Percentiles rank a stretch among this genome's conserved stretches.
These are phyloP conservation scores for Margaritispora aquatica DNA, from an alignment of 495 filamentous ascomycete genomes.

Conservation along the genomic window DNA sequence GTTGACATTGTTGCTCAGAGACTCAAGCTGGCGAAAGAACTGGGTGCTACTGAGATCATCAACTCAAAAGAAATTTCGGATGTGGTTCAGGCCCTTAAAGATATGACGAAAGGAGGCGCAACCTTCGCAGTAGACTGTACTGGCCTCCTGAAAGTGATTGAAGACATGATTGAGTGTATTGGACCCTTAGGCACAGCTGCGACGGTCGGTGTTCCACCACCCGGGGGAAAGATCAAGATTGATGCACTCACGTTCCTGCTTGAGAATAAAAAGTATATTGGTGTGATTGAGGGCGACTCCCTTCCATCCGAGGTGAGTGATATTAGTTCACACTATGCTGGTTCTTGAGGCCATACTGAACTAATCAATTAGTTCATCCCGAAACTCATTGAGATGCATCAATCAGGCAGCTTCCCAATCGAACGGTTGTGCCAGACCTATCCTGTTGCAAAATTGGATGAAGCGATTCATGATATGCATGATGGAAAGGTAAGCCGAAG, in stretches of 20 bases:
- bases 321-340: not conserved
- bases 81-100: not conserved
- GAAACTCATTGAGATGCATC: constrained; percentile 30
- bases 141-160: not conserved
- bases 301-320: not conserved
- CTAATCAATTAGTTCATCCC: constrained; percentile 24
- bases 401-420: constrained; percentile 34
- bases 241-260: constrained; percentile 18
- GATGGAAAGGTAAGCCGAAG: constrained; percentile 27
- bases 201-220: not conserved
- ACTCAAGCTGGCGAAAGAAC: not conserved
- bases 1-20: not conserved
- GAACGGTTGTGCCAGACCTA: constrained; percentile 37
- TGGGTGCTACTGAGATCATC: not conserved
- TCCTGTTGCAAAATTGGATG: constrained; percentile 32
- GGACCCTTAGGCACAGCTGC: not conserved
- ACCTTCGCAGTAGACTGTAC: not conserved
- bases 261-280: not conserved
- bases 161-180: not conserved
- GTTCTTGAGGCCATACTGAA: not conserved
- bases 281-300: not conserved
- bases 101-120: not conserved
- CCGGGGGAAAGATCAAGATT: constrained; percentile 6
- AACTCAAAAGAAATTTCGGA: not conserved
- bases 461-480: constrained; percentile 35